phyloP scores from a whole-genome alignment of 2,329 filamentous ascomycete species.

The Chrysoporthe cubensis region DNA sequence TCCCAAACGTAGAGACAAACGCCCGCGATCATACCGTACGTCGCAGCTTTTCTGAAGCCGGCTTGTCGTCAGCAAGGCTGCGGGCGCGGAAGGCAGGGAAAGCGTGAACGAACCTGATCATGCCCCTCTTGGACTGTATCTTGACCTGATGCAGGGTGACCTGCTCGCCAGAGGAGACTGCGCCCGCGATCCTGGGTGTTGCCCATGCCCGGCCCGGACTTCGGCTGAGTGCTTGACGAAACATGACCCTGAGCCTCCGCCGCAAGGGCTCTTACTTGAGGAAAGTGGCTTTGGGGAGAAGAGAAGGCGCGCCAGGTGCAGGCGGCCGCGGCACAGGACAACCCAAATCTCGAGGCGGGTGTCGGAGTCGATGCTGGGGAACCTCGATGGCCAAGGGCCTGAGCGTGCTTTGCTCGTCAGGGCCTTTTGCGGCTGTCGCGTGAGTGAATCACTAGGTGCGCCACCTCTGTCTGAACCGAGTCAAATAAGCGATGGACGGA shows the following conservation, averaged over 20 bases:
- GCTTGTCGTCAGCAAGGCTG: not conserved
- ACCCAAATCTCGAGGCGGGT: not conserved
- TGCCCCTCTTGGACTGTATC: constrained; percentile 1
- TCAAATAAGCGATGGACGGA: not conserved
- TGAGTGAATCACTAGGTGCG: too few species aligned
- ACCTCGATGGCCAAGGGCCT: not conserved
- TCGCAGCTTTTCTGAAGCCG: constrained; percentile 13
- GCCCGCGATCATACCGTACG: constrained; percentile 37
- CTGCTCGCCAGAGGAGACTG: constrained; percentile 20
- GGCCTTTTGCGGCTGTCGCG: not conserved
- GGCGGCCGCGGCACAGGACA: constrained; percentile 5
- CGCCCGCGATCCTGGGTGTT: constrained; percentile 7
- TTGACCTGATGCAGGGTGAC: constrained; percentile 20
- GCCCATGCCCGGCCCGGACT: constrained; percentile 22
- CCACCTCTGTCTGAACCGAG: not conserved
- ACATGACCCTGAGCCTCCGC: constrained; percentile 5
- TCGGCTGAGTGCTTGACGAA: constrained; percentile 24
- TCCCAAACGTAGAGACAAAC: constrained; percentile 50
- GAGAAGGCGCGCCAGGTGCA: constrained; percentile 3
- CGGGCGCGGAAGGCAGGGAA: not conserved
- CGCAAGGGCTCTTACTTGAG: too few species aligned
- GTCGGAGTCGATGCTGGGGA: not conserved
- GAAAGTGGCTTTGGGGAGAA: not conserved
- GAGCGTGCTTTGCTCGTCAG: not conserved
- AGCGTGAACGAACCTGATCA: constrained; percentile 11